Evolutionary conservation across 176 grass and related monocot species (phyloP).

Genomic region (Eremochloa ophiuroides): DNA sequence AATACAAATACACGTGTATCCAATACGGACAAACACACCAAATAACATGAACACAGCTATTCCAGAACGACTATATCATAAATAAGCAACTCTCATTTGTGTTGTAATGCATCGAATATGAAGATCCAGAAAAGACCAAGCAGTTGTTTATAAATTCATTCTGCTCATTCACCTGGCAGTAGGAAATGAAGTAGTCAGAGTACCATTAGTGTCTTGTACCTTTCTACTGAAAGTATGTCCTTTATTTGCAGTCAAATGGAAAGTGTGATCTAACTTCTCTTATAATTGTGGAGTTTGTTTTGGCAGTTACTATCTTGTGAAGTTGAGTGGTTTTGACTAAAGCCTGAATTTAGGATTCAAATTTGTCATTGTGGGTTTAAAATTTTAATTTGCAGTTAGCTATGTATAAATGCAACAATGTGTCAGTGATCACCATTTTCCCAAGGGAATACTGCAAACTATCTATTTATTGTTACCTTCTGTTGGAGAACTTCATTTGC

Average conservation of each 20-base stretch:
- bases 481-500: slow-evolving; percentile 31
- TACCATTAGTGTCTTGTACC: background rate
- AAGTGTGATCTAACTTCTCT: background rate
- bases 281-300: background rate
- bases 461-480: slow-evolving; percentile 22
- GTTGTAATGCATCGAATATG: background rate
- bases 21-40: background rate
- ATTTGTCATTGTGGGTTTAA: background rate
- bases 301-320: background rate
- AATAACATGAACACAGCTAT: background rate
- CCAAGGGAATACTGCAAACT: background rate
- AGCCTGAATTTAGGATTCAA: background rate
- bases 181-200: background rate
- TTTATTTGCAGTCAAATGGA: background rate
- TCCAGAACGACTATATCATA: background rate
- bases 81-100: background rate
- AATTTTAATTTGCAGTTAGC: background rate
- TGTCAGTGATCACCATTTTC: background rate
- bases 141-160: slow-evolving; percentile 20
- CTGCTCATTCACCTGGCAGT: slow-evolving; percentile 28
- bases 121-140: background rate
- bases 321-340: background rate
- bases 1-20: background rate
- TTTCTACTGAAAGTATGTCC: background rate
- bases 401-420: background rate